Conservation (phyloP, 225 moss, liverwort and hornwort genomes). For the Polytrichum formosum region DNA sequence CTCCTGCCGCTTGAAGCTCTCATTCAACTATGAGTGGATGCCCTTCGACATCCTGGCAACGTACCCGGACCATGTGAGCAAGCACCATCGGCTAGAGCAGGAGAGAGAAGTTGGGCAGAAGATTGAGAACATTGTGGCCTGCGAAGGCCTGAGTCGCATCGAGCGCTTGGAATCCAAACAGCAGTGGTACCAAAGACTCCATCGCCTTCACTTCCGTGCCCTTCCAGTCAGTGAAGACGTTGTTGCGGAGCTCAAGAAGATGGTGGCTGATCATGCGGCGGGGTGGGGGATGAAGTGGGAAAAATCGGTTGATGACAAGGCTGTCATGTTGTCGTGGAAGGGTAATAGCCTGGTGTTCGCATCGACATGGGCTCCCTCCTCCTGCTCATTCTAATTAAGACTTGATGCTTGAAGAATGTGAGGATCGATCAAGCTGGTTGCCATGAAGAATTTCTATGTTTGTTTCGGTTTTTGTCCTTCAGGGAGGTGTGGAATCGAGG, state of each 20-base stretch:
- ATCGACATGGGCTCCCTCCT: conserved; percentile 32
- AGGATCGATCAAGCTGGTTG: too few species aligned
- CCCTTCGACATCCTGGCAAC: conserved; percentile 78
- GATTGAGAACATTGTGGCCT: conserved; percentile 72
- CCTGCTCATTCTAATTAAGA: too few species aligned
- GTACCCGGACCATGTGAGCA: conserved; percentile 37
- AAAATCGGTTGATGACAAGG: conserved; percentile 40
- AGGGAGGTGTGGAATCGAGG: too few species aligned
- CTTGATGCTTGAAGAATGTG: too few species aligned
- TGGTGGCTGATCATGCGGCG: conserved; percentile 66
- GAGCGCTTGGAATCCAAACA: conserved; percentile 70
- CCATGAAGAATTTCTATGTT: too few species aligned
- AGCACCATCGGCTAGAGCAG: conserved; percentile 53
- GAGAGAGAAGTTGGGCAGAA: conserved; percentile 58
- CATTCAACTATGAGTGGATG: conserved; percentile 77
- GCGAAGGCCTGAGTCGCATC: conserved; percentile 49
- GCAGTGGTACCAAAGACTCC: conserved; percentile 68
- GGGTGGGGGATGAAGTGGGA: conserved; percentile 82
- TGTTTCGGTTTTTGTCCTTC: too few species aligned
- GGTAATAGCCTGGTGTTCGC: conserved; percentile 53
- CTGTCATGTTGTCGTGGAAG: conserved; percentile 73
- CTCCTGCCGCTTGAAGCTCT: conserved; percentile 48
- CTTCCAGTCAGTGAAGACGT: conserved; percentile 49
- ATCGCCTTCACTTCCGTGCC: conserved; percentile 37
- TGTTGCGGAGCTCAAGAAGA: conserved; percentile 45